Conservation (phyloP, 768 basidiomycete genomes). For the Panaeolus cyanescens region DNA sequence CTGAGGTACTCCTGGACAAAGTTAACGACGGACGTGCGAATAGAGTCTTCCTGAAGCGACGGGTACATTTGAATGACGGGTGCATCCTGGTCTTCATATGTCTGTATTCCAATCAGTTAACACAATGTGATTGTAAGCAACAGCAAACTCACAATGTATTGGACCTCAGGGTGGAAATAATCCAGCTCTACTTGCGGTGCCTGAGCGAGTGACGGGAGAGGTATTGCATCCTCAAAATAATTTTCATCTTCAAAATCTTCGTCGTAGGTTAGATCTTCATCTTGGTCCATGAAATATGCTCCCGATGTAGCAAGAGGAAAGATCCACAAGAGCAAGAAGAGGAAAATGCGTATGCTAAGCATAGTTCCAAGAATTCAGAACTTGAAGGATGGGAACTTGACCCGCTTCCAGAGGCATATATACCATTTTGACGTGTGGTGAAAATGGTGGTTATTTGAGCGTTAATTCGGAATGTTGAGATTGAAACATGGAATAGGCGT, state of each 20-base stretch:
- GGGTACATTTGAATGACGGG: constrained; percentile 8
- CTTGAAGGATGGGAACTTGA: too few relatives aligned
- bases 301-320: neutral
- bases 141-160: constrained; percentile 20
- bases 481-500: too few relatives aligned
- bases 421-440: too few relatives aligned
- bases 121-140: neutral
- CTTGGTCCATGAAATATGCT: neutral
- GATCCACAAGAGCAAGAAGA: neutral
- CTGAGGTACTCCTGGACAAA: constrained; percentile 23
- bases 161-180: constrained; percentile 23
- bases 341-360: neutral
- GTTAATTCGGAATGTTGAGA: too few relatives aligned
- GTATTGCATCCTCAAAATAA: neutral
- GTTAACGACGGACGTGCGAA: constrained; percentile 12
- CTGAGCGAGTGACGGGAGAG: too few relatives aligned
- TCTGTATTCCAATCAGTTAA: constrained; percentile 14
- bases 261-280: neutral
- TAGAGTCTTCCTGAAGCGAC: neutral
- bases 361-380: too few relatives aligned
- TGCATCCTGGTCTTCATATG: constrained; percentile 25
- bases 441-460: too few relatives aligned
- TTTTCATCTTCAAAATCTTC: neutral
- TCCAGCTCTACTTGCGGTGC: neutral
- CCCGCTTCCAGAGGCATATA: too few relatives aligned